phyloP scores from a whole-genome alignment of 2,329 filamentous ascomycete genomes.

The Neodidymelliopsis sp. region DNA sequence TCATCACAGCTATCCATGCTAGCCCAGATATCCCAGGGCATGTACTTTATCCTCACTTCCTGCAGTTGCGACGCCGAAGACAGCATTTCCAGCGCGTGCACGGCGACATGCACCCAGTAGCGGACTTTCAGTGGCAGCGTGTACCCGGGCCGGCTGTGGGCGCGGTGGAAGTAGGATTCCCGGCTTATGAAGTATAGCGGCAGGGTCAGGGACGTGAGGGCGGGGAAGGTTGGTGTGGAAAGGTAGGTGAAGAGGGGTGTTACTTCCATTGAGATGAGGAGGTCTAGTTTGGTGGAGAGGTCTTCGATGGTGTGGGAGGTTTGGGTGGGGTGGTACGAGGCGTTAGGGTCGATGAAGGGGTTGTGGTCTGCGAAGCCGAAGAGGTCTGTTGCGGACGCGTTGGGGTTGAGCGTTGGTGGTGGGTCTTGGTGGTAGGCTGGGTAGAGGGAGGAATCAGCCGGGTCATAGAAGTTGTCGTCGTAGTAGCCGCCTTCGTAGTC shows the following conservation, averaged over 20 bases:
- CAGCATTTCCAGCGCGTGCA: slow-evolving; percentile 41
- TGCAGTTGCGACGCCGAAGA: slow-evolving; percentile 16
- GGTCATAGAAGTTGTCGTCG: slow-evolving; percentile 46
- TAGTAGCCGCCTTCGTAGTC: slow-evolving; percentile 45
- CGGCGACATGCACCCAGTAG: slow-evolving; percentile 44
- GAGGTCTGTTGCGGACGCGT: slow-evolving; percentile 30
- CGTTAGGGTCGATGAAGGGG: slow-evolving; percentile 42
- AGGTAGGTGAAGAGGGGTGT: slow-evolving; percentile 45
- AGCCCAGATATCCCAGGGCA: slow-evolving; percentile 46
- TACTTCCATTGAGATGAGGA: slow-evolving; percentile 44
- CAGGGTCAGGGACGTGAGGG: slow-evolving; percentile 38
- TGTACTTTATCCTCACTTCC: slow-evolving; percentile 39
- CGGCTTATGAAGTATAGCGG: slow-evolving; percentile 46
- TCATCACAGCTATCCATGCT: slow-evolving; percentile 44
- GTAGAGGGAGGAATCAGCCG: slow-evolving; percentile 35
- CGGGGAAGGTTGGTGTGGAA: slow-evolving; percentile 31
- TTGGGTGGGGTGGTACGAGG: slow-evolving; percentile 21
- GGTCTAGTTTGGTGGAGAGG: slow-evolving; percentile 37
- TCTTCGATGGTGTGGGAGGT: slow-evolving; percentile 30
- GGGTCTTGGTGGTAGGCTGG: slow-evolving; percentile 32
- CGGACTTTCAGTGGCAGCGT: slow-evolving; percentile 41
- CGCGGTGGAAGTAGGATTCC: slow-evolving; percentile 31
- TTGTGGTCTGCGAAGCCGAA: slow-evolving; percentile 43
- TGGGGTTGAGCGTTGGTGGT: slow-evolving; percentile 4
- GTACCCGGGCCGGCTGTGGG: slow-evolving; percentile 29